Conservation (phyloP, 441 rosid genomes). For the California macrophylla region DNA sequence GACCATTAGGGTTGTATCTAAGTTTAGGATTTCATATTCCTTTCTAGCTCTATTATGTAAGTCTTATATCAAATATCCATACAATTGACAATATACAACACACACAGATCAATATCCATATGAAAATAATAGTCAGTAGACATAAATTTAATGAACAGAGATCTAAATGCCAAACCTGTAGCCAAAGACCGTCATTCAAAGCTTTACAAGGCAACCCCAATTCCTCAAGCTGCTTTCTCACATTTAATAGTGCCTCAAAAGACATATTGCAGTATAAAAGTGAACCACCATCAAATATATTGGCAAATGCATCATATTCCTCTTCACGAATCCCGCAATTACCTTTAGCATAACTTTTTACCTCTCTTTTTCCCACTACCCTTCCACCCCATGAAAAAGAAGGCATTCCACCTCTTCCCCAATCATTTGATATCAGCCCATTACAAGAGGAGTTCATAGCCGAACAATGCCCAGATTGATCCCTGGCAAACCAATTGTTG, state of each 20-base stretch:
- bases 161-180: slow-evolving; percentile 53
- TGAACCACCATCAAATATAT: slow-evolving; percentile 85
- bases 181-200: slow-evolving; percentile 91
- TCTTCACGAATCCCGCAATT: slow-evolving; percentile 59
- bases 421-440: slow-evolving; percentile 54
- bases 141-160: slow-evolving; percentile 17
- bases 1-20: too few relatives aligned
- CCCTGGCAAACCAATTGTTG: slow-evolving; percentile 51
- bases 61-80: background rate
- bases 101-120: background rate
- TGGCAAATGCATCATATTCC: slow-evolving; percentile 71
- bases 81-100: too few relatives aligned
- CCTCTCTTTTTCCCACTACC: slow-evolving; percentile 72
- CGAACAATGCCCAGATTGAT: slow-evolving; percentile 55
- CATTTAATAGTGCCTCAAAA: slow-evolving; percentile 80
- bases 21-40: too few relatives aligned
- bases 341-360: slow-evolving; percentile 40
- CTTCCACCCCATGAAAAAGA: slow-evolving; percentile 93
- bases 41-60: background rate
- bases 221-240: slow-evolving; percentile 90
- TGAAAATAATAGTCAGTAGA: slow-evolving; percentile 10
- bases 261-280: slow-evolving; percentile 89
- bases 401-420: slow-evolving; percentile 69
- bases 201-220: slow-evolving; percentile 93
- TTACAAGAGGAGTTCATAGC: slow-evolving; percentile 44